phyloP scores from a whole-genome alignment of 139 green algal genomes.

The Pseudopediastrum boryanum region DNA sequence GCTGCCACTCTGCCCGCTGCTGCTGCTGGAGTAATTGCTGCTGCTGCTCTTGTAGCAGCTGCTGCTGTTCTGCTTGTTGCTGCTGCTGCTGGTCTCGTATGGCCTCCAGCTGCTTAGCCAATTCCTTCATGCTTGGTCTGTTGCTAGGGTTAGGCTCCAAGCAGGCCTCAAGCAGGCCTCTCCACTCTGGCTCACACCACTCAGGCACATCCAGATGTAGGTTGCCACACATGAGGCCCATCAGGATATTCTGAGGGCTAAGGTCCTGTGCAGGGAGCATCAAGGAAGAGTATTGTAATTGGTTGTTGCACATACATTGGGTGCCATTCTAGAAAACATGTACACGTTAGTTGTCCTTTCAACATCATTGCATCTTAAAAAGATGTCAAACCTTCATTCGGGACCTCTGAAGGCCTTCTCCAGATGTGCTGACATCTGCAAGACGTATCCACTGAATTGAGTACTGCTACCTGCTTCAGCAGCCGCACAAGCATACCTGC shows the following conservation, averaged over 20 bases:
- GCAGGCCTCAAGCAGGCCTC: constrained; percentile 73
- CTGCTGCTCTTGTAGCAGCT: neutral
- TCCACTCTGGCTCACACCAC: constrained; percentile 83
- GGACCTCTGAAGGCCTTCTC: too few relatives aligned
- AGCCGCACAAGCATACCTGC: too few relatives aligned
- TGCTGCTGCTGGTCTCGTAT: constrained; percentile 44
- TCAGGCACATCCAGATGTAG: constrained; percentile 70
- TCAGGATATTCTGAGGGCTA: constrained; percentile 73
- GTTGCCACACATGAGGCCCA: constrained; percentile 64
- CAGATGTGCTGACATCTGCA: too few relatives aligned
- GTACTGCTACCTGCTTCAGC: too few relatives aligned
- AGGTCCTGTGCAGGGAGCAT: constrained; percentile 61
- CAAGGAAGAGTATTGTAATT: neutral
- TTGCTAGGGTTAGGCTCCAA: constrained; percentile 68
- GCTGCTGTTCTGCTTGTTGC: neutral
- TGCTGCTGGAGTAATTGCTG: neutral
- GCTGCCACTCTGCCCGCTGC: neutral
- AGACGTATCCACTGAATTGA: too few relatives aligned
- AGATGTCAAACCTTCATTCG: too few relatives aligned
- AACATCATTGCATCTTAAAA: too few relatives aligned
- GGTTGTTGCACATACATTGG: too few relatives aligned
- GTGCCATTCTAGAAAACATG: too few relatives aligned
- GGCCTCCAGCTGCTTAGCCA: constrained; percentile 69
- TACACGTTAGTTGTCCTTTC: too few relatives aligned
- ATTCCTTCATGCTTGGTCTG: constrained; percentile 70